phyloP scores from a whole-genome alignment of 192 early-diverging fungal species.

The Jimgerdemannia flammicorona region DNA sequence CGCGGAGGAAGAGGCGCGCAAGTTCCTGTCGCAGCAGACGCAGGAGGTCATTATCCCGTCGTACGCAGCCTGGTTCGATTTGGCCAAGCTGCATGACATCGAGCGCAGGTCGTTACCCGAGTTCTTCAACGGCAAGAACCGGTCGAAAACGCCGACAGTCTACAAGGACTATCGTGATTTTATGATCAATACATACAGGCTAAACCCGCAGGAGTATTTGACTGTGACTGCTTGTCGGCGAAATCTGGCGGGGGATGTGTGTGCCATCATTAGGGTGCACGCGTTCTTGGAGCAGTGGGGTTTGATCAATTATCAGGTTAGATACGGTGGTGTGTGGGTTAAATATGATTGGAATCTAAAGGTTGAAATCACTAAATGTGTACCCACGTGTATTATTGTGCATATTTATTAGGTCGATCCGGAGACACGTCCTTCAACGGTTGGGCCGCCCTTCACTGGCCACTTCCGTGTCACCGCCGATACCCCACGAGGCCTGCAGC shows the following conservation, averaged over 20 bases:
- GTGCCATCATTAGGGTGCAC: constrained; percentile 97
- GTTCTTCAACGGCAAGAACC: constrained; percentile 93
- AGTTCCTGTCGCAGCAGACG: constrained; percentile 64
- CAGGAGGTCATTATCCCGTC: constrained; percentile 75
- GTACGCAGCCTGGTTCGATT: constrained; percentile 94
- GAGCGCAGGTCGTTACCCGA: constrained; percentile 90
- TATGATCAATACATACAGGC: constrained; percentile 96
- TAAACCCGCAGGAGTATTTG: constrained; percentile 94
- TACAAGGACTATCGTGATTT: constrained; percentile 98
- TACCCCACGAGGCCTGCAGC: constrained; percentile 88
- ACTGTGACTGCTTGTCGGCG: constrained; percentile 97
- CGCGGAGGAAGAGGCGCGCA: constrained; percentile 61
- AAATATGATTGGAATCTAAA: too few relatives aligned
- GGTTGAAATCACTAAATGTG: too few relatives aligned
- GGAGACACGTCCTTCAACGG: constrained; percentile 82
- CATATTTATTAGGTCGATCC: constrained; percentile 71
- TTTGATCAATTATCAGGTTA: constrained; percentile 92
- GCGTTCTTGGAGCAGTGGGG: constrained; percentile 99
- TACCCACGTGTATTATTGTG: neutral
- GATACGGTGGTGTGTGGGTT: too few relatives aligned
- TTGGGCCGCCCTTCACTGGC: constrained; percentile 96
- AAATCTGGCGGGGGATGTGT: constrained; percentile 97
- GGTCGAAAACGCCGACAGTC: constrained; percentile 86
- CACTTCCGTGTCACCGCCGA: constrained; percentile 96
- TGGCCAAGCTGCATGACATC: constrained; percentile 76